phyloP scores from a whole-genome alignment of 2,329 filamentous ascomycete genomes.

The Nemania sp. region DNA sequence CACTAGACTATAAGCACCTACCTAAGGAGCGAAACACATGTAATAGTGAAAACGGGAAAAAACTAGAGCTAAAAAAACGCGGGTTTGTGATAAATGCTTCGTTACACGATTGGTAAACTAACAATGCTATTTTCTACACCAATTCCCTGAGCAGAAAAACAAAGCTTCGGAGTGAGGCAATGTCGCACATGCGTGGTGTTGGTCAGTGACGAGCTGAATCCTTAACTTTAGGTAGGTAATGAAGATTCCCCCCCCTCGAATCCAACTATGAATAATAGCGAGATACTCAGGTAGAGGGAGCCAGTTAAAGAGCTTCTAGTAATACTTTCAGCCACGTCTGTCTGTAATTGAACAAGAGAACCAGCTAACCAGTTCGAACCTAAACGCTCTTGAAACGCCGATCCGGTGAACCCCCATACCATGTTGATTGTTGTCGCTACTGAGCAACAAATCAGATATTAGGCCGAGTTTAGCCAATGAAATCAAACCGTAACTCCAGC shows the following conservation, averaged over 20 bases:
- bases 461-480: neutral
- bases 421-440: neutral
- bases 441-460: constrained; percentile 1
- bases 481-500: constrained; percentile 12
- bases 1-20: too few species aligned
- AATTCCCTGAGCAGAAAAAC: neutral
- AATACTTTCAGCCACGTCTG: neutral
- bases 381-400: constrained; percentile 7
- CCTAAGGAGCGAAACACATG: too few species aligned
- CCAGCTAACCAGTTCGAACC: neutral
- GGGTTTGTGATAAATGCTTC: neutral
- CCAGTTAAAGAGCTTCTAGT: neutral
- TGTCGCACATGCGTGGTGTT: neutral
- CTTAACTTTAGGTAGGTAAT: neutral
- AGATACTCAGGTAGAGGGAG: neutral
- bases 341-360: neutral
- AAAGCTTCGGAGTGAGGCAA: neutral
- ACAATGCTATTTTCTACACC: neutral
- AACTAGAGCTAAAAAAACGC: neutral
- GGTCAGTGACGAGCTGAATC: neutral
- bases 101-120: neutral
- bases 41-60: too few species aligned
- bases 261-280: neutral
- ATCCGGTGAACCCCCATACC: neutral
- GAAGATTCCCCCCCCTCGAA: neutral